Evolutionary conservation across 345 rosid species (phyloP), one percentile per base, ranked within the genome.

Genomic region (Eucalyptus lansdowneana): DNA sequence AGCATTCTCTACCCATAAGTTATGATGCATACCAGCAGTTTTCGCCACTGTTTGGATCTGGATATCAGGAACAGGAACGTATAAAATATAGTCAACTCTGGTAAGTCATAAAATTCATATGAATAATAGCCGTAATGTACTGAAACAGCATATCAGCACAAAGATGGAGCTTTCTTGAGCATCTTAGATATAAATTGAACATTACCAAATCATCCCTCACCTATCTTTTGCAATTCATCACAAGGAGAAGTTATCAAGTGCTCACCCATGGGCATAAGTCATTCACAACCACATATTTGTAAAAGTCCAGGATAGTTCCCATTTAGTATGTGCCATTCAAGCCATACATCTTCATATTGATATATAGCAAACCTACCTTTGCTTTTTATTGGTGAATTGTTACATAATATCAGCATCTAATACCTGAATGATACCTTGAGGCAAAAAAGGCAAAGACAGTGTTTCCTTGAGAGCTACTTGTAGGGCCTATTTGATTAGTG

Each of bases 1-100:
- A 88, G 99, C 99, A 90, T 98, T 98, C 93, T 96, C 99, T 58
- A 98, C 99, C 99, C 99, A 98, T 91, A 96, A 98, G 87, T 96
- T 93, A 80, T 93, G 98, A 58, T 92, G 95, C 93, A 93, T 91
- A 14, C 94, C 93, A 89, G 95, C 99, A 31, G 94, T 95, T 94
- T 94, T 90, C 5, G 96, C 93, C 91, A 95, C 99, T 6, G 94
- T 96, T 95, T 95, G 98, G 80, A 97, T 94, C 99, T 97, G n/a
- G 14, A 76, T 22, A 87, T 51, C 44, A 54, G 3, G 88, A 87
- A 21, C 29, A 60, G 29, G 11, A 11, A 40, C 3, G 4, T 2
- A 25, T 11, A 76, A 76, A 76, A 40, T 76, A 19, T 40, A 22
- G 85, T 40, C 29, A 1, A 21, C 27, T 21, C 9, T 76, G 2